These are phyloP conservation scores for Urostyla sp. DNA, from an alignment of 73 alveolate species.

Conservation along the genomic window DNA sequence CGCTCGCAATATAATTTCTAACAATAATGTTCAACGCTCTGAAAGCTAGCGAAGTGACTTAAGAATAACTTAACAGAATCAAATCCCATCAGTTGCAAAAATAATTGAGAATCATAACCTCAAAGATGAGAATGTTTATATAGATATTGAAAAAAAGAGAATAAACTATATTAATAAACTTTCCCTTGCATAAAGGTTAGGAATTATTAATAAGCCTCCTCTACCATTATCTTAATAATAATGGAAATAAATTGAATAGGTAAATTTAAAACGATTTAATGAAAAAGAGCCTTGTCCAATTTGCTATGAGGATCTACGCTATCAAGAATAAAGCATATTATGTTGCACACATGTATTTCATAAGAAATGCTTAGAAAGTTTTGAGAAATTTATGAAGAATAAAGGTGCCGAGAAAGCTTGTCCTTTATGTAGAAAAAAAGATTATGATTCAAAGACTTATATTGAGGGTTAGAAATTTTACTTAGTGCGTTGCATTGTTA, in stretches of 20 bases:
- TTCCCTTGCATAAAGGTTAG: constrained; percentile 68
- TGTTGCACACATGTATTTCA: constrained; percentile 72
- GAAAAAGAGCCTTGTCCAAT: constrained; percentile 56
- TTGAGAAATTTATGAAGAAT: constrained; percentile 35
- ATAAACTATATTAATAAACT: constrained; percentile 55
- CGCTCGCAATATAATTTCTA: background rate
- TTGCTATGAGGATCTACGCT: constrained; percentile 62
- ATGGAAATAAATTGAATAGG: constrained; percentile 62
- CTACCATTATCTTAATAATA: constrained; percentile 55
- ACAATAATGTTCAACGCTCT: background rate
- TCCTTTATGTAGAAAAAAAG: constrained; percentile 58
- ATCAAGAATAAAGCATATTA: constrained; percentile 51
- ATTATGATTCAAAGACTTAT: constrained; percentile 54
- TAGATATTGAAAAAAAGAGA: constrained; percentile 64
- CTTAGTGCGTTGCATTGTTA: constrained; percentile 41
- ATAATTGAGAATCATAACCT: constrained; percentile 29
- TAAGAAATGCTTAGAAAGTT: constrained; percentile 56
- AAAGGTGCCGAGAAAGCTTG: constrained; percentile 60
- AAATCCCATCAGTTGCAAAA: constrained; percentile 17
- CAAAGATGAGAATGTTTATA: constrained; percentile 24
- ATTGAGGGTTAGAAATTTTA: constrained; percentile 58
- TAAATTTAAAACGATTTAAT: background rate
- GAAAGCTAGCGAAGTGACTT: background rate
- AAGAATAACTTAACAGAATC: constrained; percentile 1
- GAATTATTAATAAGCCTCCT: constrained; percentile 64